Evolutionary conservation across 768 basidiomycete species (phyloP).

Genomic region (Tephrocybe sp.): DNA sequence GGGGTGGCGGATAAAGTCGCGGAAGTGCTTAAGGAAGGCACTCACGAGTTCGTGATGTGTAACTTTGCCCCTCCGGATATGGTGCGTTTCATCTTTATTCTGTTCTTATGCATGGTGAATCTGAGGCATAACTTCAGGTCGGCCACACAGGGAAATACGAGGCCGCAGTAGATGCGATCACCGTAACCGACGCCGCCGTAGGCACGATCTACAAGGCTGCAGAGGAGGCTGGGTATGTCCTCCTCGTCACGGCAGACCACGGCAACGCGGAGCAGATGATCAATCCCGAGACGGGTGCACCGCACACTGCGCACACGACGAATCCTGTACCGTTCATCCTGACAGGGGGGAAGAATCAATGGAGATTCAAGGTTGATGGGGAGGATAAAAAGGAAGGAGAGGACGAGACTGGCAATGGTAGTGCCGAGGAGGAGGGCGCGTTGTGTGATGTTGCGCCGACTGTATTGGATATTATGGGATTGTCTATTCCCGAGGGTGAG

Average conservation of each 20-base stretch:
- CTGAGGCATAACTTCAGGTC: slow-evolving; percentile 41
- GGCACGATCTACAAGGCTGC: slow-evolving; percentile 86
- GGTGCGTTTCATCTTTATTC: slow-evolving; percentile 40
- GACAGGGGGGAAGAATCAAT: slow-evolving; percentile 57
- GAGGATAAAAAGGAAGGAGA: slow-evolving; percentile 40
- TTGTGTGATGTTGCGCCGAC: slow-evolving; percentile 92
- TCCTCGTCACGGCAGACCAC: slow-evolving; percentile 90
- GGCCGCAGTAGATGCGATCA: slow-evolving; percentile 86
- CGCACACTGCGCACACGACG: slow-evolving; percentile 90
- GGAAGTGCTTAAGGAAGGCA: slow-evolving; percentile 64
- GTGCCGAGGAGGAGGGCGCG: slow-evolving; percentile 65
- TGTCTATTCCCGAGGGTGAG: slow-evolving; percentile 69
- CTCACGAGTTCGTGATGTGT: slow-evolving; percentile 93
- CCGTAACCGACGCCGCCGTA: slow-evolving; percentile 87
- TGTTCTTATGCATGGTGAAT: neutral
- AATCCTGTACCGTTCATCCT: slow-evolving; percentile 92
- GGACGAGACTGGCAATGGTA: slow-evolving; percentile 41
- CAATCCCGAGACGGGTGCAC: slow-evolving; percentile 76
- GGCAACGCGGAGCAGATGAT: slow-evolving; percentile 96
- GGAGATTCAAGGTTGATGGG: slow-evolving; percentile 50
- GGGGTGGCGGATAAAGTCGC: slow-evolving; percentile 92
- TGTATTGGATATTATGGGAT: slow-evolving; percentile 72
- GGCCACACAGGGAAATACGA: slow-evolving; percentile 93
- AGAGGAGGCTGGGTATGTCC: slow-evolving; percentile 79
- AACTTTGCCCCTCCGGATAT: slow-evolving; percentile 98